A percentile compares a stretch with the other conserved stretches of the same genome.
Evolutionary conservation across 257 asterid genomes (phyloP).

Genomic region (Rubia yunnanensis): DNA sequence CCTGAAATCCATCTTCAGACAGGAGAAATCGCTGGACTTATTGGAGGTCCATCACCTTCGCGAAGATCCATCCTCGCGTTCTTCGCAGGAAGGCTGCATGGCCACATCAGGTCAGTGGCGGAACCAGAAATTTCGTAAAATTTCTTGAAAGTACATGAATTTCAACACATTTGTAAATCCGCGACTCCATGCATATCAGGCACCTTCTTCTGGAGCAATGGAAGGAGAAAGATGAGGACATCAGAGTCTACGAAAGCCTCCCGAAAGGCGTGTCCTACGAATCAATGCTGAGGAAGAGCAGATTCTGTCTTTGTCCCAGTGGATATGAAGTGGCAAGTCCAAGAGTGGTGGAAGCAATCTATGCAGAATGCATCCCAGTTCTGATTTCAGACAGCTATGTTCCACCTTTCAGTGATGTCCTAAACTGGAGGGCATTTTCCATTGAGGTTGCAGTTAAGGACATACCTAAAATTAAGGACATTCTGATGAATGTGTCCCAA

Average conservation of each 20-base stretch:
- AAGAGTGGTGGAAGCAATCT: slow-evolving; percentile 39
- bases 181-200: slow-evolving; percentile 44
- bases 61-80: slow-evolving; percentile 57
- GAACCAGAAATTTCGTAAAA: background rate
- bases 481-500: slow-evolving; percentile 22
- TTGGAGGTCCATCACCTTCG: slow-evolving; percentile 64
- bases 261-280: slow-evolving; percentile 22
- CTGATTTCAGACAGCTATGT: slow-evolving; percentile 33
- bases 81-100: slow-evolving; percentile 72
- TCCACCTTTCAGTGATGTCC: slow-evolving; percentile 33
- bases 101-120: slow-evolving; percentile 28
- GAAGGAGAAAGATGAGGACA: slow-evolving; percentile 45
- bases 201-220: slow-evolving; percentile 46
- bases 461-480: slow-evolving; percentile 27
- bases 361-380: slow-evolving; percentile 39
- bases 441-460: slow-evolving; percentile 22
- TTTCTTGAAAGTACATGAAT: background rate
- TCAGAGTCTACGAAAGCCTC: slow-evolving; percentile 24
- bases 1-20: slow-evolving; percentile 75
- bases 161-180: background rate
- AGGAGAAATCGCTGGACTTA: slow-evolving; percentile 47
- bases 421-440: slow-evolving; percentile 27
- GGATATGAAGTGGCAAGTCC: slow-evolving; percentile 50
- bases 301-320: slow-evolving; percentile 37
- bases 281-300: slow-evolving; percentile 25